A percentile compares a stretch with the other conserved stretches of the same genome.
Conservation (phyloP, 2,329 filamentous ascomycete species). For the Trichoderma guizhouense region DNA sequence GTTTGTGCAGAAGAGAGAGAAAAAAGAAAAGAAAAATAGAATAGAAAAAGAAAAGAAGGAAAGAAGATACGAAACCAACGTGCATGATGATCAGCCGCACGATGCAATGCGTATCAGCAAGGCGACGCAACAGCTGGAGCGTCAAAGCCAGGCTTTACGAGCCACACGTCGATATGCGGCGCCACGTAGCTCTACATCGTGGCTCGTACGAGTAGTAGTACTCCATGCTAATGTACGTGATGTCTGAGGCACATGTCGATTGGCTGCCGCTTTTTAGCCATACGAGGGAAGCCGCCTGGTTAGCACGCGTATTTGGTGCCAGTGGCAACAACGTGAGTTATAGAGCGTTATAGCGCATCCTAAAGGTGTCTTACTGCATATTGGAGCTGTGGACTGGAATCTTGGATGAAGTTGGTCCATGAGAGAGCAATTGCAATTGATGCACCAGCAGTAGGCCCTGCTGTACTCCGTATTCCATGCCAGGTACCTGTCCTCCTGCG, state of each 20-base stretch:
- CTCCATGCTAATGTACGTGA: not conserved
- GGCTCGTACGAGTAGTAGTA: not conserved
- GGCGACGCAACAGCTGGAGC: not conserved
- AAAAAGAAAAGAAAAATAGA: not conserved
- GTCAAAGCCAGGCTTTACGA: not conserved
- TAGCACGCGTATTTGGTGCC: not conserved
- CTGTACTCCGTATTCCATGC: not conserved
- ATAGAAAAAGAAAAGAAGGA: not conserved
- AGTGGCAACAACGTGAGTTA: not conserved
- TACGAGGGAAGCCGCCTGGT: not conserved
- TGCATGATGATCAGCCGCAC: constrained; percentile 10
- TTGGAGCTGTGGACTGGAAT: not conserved
- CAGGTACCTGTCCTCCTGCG: not conserved
- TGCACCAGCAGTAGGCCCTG: not conserved
- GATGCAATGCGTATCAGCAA: constrained; percentile 4
- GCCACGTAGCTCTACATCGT: constrained; percentile 9
- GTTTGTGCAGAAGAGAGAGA: not conserved
- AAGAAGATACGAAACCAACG: not conserved
- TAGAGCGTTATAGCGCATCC: not conserved
- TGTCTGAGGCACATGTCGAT: constrained; percentile 7
- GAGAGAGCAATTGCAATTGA: not conserved
- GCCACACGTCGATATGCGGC: constrained; percentile 11
- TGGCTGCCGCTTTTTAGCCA: constrained; percentile 4
- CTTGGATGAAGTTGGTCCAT: not conserved
- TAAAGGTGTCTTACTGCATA: constrained; percentile 2